phyloP scores from a whole-genome alignment of 2,329 filamentous ascomycete species.

The Colletotrichum sp. region DNA sequence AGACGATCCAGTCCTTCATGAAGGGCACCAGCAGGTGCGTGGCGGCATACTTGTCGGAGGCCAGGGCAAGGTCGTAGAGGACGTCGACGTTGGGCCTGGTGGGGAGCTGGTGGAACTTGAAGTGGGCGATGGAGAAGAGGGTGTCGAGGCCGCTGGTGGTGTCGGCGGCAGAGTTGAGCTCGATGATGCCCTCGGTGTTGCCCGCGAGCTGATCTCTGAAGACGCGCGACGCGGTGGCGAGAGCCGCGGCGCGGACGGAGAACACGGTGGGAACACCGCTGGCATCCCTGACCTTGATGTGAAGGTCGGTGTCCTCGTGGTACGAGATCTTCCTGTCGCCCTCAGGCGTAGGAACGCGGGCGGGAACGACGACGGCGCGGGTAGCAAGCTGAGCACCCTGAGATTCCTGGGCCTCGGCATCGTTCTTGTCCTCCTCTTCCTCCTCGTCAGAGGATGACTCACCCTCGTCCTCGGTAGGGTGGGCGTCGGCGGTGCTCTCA shows the following conservation, averaged over 20 bases:
- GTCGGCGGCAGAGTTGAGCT: constrained; percentile 12
- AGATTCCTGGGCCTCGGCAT: background rate
- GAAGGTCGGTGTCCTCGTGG: constrained; percentile 13
- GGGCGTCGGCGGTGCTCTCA: background rate
- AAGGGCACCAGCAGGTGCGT: constrained; percentile 19
- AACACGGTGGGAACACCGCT: background rate
- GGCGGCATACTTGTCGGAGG: constrained; percentile 15
- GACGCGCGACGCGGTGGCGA: constrained; percentile 9
- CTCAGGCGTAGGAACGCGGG: constrained; percentile 7
- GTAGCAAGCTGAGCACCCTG: constrained; percentile 16
- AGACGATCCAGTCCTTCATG: constrained; percentile 18
- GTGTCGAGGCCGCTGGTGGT: constrained; percentile 5
- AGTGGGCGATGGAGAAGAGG: constrained; percentile 17
- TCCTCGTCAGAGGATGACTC: constrained; percentile 14
- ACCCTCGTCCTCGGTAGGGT: constrained; percentile 2
- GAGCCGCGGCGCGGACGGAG: constrained; percentile 6
- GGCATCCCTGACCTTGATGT: constrained; percentile 9
- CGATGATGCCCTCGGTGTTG: constrained; percentile 2
- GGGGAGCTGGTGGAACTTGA: constrained; percentile 20
- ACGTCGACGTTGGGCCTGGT: constrained; percentile 10
- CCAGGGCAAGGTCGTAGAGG: constrained; percentile 15
- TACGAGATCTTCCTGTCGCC: constrained; percentile 9
- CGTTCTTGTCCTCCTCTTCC: constrained; percentile 8
- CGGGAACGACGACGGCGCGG: constrained; percentile 6
- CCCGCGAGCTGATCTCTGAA: constrained; percentile 5